Base-by-base conservation (phyloP, 2,329 filamentous ascomycete species). In the Blastomyces parvus region DNA sequence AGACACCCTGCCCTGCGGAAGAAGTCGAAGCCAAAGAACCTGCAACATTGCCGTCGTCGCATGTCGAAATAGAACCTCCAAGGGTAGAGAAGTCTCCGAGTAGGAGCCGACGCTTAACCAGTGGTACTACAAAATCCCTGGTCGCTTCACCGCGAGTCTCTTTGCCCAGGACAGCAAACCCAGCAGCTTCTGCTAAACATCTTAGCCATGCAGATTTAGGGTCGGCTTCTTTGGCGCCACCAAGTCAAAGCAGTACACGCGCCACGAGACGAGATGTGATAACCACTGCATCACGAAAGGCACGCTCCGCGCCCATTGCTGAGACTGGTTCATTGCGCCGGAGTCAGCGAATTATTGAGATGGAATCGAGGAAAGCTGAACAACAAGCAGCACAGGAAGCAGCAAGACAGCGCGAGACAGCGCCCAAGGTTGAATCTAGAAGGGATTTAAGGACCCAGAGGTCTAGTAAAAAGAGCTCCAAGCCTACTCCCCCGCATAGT, bases 281-380 rank as follows among this genome's bases (percentile, higher is more conserved):
- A 61, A 9, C 27, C 14, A 11, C 17, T 6, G 3, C 38, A 59
- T n/a, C 52, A 38, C 27, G 30, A 36, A 56, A 22, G 30, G 11
- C n/a, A n/a, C 19, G 7, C 11, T 38, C 52, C 38, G n/a, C 2
- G 33, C 8, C 33, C 33, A 8, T 30, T 5, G 30, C 52, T 22
- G 52, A 56, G 11, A 36, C 50, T 25, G 52, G 19, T 25, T 44
- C 61, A 33, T 46, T 62, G 30, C 61, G 61, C 27, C 27, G 61
- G 52, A 62, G 61, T 25, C 48, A 58, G 53, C 52, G 61, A 27
- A 19, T 62, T 38, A 40, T 57, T n/a, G 61, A 62, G 7, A 30
- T 58, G 42, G 61, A 48, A 61, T 25, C 48, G 25, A 61, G 22
- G 14, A 61, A 36, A 14, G 1, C 13, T 13, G 27, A 38, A 13